Evolutionary conservation across 1,284 basidiomycete species (phyloP).

Genomic region (Cryptococcus sp.): DNA sequence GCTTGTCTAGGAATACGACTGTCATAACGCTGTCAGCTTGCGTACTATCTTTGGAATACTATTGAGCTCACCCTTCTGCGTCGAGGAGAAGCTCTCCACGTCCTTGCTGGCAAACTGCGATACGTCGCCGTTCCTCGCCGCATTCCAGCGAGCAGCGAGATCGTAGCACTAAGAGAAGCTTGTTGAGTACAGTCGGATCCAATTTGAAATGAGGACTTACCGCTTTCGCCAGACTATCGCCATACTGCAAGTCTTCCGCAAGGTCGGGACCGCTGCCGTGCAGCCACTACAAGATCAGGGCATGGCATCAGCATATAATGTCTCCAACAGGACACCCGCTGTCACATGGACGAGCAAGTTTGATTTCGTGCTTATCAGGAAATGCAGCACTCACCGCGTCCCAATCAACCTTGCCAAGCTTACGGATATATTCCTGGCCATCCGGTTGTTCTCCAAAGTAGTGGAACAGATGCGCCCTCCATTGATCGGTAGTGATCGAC

Average conservation of each 20-base stretch:
- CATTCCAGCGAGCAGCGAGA: slow-evolving; percentile 77
- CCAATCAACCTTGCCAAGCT: slow-evolving; percentile 76
- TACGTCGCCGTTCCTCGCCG: slow-evolving; percentile 60
- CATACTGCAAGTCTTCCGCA: slow-evolving; percentile 80
- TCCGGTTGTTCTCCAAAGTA: slow-evolving; percentile 66
- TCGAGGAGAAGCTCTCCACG: slow-evolving; percentile 43
- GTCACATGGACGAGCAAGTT: background rate
- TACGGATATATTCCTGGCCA: slow-evolving; percentile 65
- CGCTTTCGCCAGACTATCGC: slow-evolving; percentile 70
- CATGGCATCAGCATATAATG: background rate
- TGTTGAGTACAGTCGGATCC: background rate
- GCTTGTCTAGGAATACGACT: slow-evolving; percentile 58
- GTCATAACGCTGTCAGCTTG: background rate
- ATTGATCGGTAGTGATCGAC: slow-evolving; percentile 84
- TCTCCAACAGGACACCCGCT: background rate
- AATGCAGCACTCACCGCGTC: slow-evolving; percentile 58
- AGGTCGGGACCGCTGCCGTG: slow-evolving; percentile 77
- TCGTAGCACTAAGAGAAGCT: slow-evolving; percentile 50
- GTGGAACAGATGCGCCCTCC: slow-evolving; percentile 80
- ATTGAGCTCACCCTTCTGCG: slow-evolving; percentile 39
- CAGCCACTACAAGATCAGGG: slow-evolving; percentile 62
- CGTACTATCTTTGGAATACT: background rate
- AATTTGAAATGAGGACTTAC: slow-evolving; percentile 23
- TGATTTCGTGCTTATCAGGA: slow-evolving; percentile 27
- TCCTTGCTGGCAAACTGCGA: slow-evolving; percentile 47